Base-by-base conservation (phyloP, 352 stramenopile genomes). In the Phytophthora nicotianae region DNA sequence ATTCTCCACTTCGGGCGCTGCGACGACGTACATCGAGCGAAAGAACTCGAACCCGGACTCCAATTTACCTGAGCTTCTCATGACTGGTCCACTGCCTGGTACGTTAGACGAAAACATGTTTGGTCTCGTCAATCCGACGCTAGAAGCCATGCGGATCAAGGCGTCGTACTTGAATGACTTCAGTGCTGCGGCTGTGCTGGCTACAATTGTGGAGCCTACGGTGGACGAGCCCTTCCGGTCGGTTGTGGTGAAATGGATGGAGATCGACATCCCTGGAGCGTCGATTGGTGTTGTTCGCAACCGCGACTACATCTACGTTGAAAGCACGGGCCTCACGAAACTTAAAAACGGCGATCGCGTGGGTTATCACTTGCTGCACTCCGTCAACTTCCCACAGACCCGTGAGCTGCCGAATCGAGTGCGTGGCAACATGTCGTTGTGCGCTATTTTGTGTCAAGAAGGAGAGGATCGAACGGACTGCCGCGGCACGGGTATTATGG, bases 351-450 rank as follows among this genome's bases (percentile, higher is more conserved):
- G 54, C 8, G 62, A 70, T 14, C 48, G 55, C 16, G 50, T 70
- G 1, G 62, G 62, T 8, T 70, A 65, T 35, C 62, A 70, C 9
- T 17, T 65, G 4, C 19, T 70, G 14, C 62, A 70, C 42, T 70
- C 62, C 0, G 53, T 70, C 14, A 58, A n/a, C 5, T 70, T 70
- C n/a, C 54, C 62, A 19, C 27, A 61, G 17, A 52, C 33, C 2
- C 62, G 63, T 5, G 50, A 69, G 4, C 17, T 63, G 4, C 62
- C 53, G 0, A 50, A 26, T 20, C 60, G 55, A 41, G 49, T 70
- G 13, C 62, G 73, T 16, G 73, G 65, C 14, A 78, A 79, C 54
- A 73, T 81, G 37, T 81, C 73, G 19, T 62, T 79, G 32, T 72
- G 65, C 32, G 67, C 37, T 5, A 49, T 81, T 24, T 81, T 73